phyloP scores from a whole-genome alignment of 768 basidiomycete genomes.

The Lactarius hengduanensis region DNA sequence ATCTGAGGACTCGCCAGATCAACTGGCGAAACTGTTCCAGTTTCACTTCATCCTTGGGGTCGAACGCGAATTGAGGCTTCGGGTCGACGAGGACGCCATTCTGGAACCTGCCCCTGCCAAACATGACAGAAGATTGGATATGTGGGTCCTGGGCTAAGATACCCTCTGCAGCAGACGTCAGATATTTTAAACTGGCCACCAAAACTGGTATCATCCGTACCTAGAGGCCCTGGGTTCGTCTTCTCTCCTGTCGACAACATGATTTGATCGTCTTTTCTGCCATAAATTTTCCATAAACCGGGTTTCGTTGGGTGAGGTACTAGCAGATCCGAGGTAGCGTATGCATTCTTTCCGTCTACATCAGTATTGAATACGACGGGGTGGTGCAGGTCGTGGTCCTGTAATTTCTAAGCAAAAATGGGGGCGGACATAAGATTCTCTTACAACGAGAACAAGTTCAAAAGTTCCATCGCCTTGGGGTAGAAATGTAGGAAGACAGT shows the following conservation, averaged over 20 bases:
- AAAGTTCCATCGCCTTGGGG: constrained; percentile 30
- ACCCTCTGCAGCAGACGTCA: constrained; percentile 35
- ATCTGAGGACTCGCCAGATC: constrained; percentile 22
- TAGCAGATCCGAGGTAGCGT: constrained; percentile 46
- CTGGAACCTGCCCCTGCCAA: constrained; percentile 36
- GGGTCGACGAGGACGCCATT: constrained; percentile 39
- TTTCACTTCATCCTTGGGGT: constrained; percentile 30
- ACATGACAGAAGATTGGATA: constrained; percentile 35
- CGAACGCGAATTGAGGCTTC: constrained; percentile 30
- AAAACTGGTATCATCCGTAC: constrained; percentile 18
- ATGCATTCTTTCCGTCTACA: constrained; percentile 40
- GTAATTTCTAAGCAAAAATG: constrained; percentile 2
- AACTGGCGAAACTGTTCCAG: constrained; percentile 31
- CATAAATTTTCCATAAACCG: constrained; percentile 36
- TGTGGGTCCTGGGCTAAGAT: constrained; percentile 37
- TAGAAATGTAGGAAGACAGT: constrained; percentile 27
- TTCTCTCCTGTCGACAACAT: constrained; percentile 38
- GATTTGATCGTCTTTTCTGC: constrained; percentile 36
- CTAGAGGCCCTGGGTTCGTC: constrained; percentile 37
- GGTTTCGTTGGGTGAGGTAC: constrained; percentile 44
- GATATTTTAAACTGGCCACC: not conserved
- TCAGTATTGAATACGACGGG: constrained; percentile 37
- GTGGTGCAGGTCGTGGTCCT: constrained; percentile 30
- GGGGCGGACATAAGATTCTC: not conserved
- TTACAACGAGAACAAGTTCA: constrained; percentile 30